Evolutionary conservation across 352 stramenopile genomes (phyloP).

Genomic region (Pythium insidiosum): DNA sequence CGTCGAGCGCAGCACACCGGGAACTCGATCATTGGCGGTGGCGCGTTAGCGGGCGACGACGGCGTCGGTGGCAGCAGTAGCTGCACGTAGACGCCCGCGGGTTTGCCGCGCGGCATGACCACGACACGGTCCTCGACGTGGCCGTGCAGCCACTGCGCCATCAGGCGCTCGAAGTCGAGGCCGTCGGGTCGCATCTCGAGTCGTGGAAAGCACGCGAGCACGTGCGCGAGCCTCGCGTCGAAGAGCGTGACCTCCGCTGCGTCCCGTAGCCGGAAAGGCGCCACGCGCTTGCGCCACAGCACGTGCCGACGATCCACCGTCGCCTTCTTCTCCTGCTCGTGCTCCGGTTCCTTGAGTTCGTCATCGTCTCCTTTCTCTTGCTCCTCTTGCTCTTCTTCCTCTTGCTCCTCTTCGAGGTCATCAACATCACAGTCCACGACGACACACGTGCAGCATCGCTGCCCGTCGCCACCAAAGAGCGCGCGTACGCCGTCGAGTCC

Average conservation of each 20-base stretch:
- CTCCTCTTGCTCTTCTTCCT: neutral
- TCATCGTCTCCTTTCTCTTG: neutral
- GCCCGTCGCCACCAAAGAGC: conserved; percentile 1
- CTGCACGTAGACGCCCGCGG: conserved; percentile 46
- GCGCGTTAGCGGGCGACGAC: neutral
- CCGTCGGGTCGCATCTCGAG: neutral
- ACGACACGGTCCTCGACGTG: conserved; percentile 35
- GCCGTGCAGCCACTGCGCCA: conserved; percentile 26
- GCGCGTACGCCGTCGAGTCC: conserved; percentile 16
- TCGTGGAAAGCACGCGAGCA: conserved; percentile 10
- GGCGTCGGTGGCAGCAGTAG: conserved; percentile 28
- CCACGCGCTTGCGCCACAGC: conserved; percentile 8
- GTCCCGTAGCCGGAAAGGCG: conserved; percentile 2
- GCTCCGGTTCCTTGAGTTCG: no score
- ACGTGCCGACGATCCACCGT: neutral
- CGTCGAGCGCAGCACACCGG: conserved; percentile 29
- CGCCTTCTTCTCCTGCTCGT: neutral
- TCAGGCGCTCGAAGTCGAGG: conserved; percentile 15
- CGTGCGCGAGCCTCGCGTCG: conserved; percentile 10
- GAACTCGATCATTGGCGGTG: conserved; percentile 34
- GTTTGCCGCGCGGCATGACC: conserved; percentile 38
- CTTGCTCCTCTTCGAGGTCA: conserved; percentile 26
- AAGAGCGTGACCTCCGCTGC: conserved; percentile 2
- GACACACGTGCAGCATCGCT: conserved; percentile 20
- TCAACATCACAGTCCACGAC: conserved; percentile 48